Conservation (phyloP, 768 basidiomycete species). For the Auricularia cornea region DNA sequence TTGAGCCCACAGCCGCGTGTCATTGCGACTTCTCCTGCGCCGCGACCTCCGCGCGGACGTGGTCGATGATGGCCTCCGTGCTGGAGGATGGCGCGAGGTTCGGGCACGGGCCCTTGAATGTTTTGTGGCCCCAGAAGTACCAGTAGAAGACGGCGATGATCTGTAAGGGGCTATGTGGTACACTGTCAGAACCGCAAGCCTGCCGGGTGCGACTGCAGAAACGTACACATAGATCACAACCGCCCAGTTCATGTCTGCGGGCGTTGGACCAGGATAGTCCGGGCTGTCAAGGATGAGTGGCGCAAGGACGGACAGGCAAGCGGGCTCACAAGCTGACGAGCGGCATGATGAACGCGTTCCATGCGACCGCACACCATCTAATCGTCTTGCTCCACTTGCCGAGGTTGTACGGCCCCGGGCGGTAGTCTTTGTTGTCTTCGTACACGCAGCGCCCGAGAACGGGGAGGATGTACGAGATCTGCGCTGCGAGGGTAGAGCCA, state of each 20-base stretch:
- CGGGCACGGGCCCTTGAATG: not conserved
- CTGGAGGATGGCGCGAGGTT: not conserved
- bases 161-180: not conserved
- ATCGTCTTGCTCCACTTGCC: not conserved
- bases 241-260: not conserved
- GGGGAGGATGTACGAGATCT: not conserved
- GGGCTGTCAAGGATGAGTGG: no score
- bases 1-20: not conserved
- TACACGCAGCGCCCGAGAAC: not conserved
- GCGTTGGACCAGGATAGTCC: not conserved
- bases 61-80: not conserved
- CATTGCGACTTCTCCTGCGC: not conserved
- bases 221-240: not conserved
- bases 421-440: not conserved
- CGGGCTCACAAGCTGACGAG: not conserved
- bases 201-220: no score
- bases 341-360: slow-evolving; percentile 1
- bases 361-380: not conserved
- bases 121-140: not conserved
- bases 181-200: no score
- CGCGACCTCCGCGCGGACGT: not conserved
- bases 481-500: not conserved
- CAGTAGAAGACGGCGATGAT: not conserved
- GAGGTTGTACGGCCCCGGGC: not conserved
- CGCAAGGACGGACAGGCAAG: no score